phyloP scores from a whole-genome alignment of 306 rosid species.

The Acacia confusa region DNA sequence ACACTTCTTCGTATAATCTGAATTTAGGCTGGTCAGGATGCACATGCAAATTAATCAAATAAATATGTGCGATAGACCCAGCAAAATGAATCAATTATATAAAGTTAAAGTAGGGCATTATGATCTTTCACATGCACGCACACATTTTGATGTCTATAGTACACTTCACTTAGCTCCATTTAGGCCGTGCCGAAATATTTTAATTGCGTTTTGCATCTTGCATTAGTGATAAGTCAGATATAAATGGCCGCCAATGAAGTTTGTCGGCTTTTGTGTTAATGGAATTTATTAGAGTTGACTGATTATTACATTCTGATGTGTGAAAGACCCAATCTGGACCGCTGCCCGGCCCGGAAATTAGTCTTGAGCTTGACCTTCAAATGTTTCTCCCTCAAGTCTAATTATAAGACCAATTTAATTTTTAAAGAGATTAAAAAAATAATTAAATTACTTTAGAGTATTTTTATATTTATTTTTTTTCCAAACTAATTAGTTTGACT shows the following conservation, averaged over 20 bases:
- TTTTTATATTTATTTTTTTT: no score
- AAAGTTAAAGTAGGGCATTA: conserved; percentile 4
- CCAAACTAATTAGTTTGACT: no score
- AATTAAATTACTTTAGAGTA: no score
- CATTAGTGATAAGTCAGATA: neutral
- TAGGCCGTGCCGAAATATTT: neutral
- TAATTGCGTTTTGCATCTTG: neutral
- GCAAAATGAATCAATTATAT: neutral
- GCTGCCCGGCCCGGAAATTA: neutral
- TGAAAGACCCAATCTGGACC: neutral
- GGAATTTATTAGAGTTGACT: neutral
- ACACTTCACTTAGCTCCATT: neutral
- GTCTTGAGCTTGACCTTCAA: neutral
- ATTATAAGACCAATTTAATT: no score
- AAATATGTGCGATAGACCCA: neutral
- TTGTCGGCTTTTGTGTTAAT: neutral
- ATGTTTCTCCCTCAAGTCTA: no score
- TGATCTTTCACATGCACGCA: conserved; percentile 13
- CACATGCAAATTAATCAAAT: neutral
- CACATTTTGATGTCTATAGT: conserved; percentile 13
- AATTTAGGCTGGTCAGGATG: conserved; percentile 36
- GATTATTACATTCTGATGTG: neutral
- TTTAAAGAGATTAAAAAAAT: no score
- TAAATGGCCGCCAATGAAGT: neutral
- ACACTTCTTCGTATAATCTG: conserved; percentile 12